These are phyloP conservation scores for Piper longum DNA, from an alignment of 164 flowering plant genomes.

Conservation along the genomic window DNA sequence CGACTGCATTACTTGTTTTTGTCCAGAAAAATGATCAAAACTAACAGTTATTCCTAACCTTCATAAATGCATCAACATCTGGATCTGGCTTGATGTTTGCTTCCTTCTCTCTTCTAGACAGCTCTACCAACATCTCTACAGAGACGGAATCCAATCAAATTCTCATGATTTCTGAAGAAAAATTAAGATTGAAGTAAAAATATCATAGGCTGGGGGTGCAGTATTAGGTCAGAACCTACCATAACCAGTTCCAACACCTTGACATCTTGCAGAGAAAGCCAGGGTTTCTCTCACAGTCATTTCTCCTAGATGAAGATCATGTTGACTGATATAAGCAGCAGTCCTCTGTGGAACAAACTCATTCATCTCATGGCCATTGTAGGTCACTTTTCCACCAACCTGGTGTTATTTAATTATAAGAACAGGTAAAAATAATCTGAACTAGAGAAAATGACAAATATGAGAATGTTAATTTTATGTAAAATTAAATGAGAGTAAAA, in stretches of 20 bases:
- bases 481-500: too few relatives aligned
- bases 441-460: too few relatives aligned
- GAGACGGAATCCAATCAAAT: neutral
- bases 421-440: too few relatives aligned
- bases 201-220: slow-evolving; percentile 1
- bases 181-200: neutral
- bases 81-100: slow-evolving; percentile 62
- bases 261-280: slow-evolving; percentile 54
- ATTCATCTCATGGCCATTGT: slow-evolving; percentile 54
- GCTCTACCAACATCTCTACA: slow-evolving; percentile 39
- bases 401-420: slow-evolving; percentile 4
- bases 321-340: slow-evolving; percentile 51
- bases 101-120: slow-evolving; percentile 54
- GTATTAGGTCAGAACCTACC: slow-evolving; percentile 10
- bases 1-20: too few relatives aligned
- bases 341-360: slow-evolving; percentile 64
- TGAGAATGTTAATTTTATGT: too few relatives aligned
- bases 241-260: slow-evolving; percentile 43
- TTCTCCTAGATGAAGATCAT: slow-evolving; percentile 52
- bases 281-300: slow-evolving; percentile 50
- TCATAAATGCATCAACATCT: slow-evolving; percentile 65
- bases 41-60: slow-evolving; percentile 21
- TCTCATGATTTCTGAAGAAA: neutral
- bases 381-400: slow-evolving; percentile 47
- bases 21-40: neutral